Conservation (phyloP, 208 protist genomes). For the Sergeia podlipaevii region DNA sequence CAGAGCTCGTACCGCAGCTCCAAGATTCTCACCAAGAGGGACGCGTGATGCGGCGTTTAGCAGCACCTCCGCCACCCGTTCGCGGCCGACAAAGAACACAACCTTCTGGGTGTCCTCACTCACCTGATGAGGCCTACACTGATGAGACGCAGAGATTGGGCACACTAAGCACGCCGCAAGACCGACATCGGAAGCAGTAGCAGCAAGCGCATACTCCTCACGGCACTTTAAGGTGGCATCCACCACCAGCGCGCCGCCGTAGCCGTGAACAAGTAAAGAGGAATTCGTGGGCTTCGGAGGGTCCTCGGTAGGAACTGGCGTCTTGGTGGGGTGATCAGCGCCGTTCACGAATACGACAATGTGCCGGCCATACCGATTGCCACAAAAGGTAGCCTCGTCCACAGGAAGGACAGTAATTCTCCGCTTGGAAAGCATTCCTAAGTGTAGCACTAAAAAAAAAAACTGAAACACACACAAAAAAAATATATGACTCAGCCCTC, state of each 20-base stretch:
- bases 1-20: slow-evolving; percentile 1
- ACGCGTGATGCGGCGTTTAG: slow-evolving; percentile 14
- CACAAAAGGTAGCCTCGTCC: slow-evolving; percentile 7
- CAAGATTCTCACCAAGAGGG: slow-evolving; percentile 5
- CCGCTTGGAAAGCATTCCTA: slow-evolving; percentile 18
- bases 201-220: slow-evolving; percentile 23
- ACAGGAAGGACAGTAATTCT: slow-evolving; percentile 13
- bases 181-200: slow-evolving; percentile 16
- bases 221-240: slow-evolving; percentile 11
- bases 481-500: background rate
- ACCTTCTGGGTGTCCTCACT: slow-evolving; percentile 23
- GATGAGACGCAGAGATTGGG: slow-evolving; percentile 12
- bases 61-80: slow-evolving; percentile 35
- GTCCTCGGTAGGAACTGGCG: slow-evolving; percentile 18
- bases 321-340: slow-evolving; percentile 20
- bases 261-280: slow-evolving; percentile 23
- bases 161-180: slow-evolving; percentile 35
- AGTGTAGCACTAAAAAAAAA: slow-evolving; percentile 2
- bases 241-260: slow-evolving; percentile 23
- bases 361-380: slow-evolving; percentile 7
- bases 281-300: slow-evolving; percentile 18
- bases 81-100: slow-evolving; percentile 51
- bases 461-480: slow-evolving; percentile 3
- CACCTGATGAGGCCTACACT: background rate
- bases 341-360: slow-evolving; percentile 36